A percentile compares a stretch with the other conserved stretches of the same genome.
These are phyloP conservation scores for Podaxis sp. DNA, from an alignment of 768 basidiomycete species.

Conservation along the genomic window DNA sequence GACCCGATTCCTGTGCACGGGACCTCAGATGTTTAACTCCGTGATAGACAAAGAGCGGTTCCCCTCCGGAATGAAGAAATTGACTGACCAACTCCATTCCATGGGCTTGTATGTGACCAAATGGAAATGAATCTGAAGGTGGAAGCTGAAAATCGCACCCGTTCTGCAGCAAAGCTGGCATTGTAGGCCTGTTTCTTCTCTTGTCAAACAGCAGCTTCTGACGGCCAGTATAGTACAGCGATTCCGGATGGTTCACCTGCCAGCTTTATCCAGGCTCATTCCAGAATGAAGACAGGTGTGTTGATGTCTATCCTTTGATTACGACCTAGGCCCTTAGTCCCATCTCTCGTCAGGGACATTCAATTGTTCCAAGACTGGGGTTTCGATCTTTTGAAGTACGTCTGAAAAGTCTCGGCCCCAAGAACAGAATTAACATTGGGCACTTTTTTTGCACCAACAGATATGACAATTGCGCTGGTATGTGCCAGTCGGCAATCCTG, in stretches of 20 bases:
- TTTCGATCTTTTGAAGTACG: slow-evolving; percentile 37
- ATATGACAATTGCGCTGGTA: slow-evolving; percentile 63
- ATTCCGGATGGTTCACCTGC: slow-evolving; percentile 70
- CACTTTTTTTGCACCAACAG: slow-evolving; percentile 23
- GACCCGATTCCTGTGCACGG: neutral
- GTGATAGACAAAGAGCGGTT: slow-evolving; percentile 46
- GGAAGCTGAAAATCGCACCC: neutral
- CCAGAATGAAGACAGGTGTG: slow-evolving; percentile 55
- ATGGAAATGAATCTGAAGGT: neutral
- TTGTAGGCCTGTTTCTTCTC: slow-evolving; percentile 36
- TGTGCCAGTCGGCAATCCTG: slow-evolving; percentile 9
- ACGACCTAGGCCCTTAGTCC: neutral
- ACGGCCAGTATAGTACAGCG: slow-evolving; percentile 48
- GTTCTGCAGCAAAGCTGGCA: slow-evolving; percentile 51
- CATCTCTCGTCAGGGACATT: slow-evolving; percentile 39
- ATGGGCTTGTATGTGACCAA: slow-evolving; percentile 50
- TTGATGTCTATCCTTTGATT: neutral
- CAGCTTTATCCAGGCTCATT: slow-evolving; percentile 63
- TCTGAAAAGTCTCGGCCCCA: neutral
- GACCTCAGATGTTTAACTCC: neutral
- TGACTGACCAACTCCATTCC: slow-evolving; percentile 54
- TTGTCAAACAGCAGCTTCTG: neutral
- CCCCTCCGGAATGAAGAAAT: slow-evolving; percentile 53
- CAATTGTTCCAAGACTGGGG: slow-evolving; percentile 64
- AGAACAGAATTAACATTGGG: neutral